These are phyloP conservation scores for Mucor lusitanicus DNA, from an alignment of 371 early-diverging fungal species.

Conservation along the genomic window DNA sequence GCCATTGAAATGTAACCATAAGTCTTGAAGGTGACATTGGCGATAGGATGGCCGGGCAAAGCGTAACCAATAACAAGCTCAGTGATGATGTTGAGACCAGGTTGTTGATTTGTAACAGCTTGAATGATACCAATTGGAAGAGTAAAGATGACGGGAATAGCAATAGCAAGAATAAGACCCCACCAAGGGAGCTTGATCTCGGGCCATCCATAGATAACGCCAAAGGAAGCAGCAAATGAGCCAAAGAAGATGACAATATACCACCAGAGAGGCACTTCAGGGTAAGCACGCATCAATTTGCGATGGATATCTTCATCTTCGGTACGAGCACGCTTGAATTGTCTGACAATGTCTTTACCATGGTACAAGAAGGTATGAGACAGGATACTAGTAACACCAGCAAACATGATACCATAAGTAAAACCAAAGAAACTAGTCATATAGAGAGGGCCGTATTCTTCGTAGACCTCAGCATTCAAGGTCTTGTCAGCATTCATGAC, in stretches of 20 bases:
- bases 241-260: constrained; percentile 57
- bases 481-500: constrained; percentile 58
- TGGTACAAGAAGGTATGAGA: constrained; percentile 67
- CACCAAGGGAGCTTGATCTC: constrained; percentile 72
- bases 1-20: constrained; percentile 63
- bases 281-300: constrained; percentile 72
- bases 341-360: constrained; percentile 60
- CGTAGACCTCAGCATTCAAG: constrained; percentile 65
- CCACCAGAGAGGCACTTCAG: constrained; percentile 79
- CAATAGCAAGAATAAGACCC: constrained; percentile 67
- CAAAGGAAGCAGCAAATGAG: constrained; percentile 47
- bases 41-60: constrained; percentile 65
- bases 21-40: constrained; percentile 70
- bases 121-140: constrained; percentile 82
- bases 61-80: constrained; percentile 68
- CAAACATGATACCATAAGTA: constrained; percentile 68
- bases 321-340: constrained; percentile 58
- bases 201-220: constrained; percentile 55
- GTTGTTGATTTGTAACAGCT: constrained; percentile 71
- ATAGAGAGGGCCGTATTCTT: constrained; percentile 71
- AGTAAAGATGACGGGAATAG: constrained; percentile 64
- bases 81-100: constrained; percentile 76
- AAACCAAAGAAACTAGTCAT: constrained; percentile 59
- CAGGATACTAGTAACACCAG: constrained; percentile 66
- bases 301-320: constrained; percentile 66